Conservation (phyloP, 2,329 filamentous ascomycete species). For the Emericellopsis cladophorae region DNA sequence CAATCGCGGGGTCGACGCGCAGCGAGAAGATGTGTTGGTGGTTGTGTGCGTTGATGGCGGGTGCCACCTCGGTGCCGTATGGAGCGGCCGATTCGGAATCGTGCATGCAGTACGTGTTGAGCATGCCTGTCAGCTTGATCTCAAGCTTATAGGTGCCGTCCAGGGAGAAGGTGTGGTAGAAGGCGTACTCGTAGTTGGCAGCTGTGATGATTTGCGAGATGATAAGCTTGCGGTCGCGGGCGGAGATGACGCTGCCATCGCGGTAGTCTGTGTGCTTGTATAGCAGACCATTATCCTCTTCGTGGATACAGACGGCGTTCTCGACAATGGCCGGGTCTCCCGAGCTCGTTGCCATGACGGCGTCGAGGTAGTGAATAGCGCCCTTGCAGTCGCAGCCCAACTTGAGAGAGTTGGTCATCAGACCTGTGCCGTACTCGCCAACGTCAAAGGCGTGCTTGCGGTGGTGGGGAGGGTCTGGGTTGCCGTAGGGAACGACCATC, state of each 20-base stretch:
- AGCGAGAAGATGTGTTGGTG: constrained; percentile 70
- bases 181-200: constrained; percentile 50
- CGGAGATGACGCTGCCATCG: constrained; percentile 43
- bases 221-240: constrained; percentile 44
- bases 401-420: constrained; percentile 52
- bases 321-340: constrained; percentile 58
- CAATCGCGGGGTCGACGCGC: constrained; percentile 49
- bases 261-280: constrained; percentile 56
- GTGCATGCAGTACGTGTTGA: constrained; percentile 28
- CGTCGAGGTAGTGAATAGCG: constrained; percentile 40
- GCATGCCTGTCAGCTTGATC: constrained; percentile 30
- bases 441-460: constrained; percentile 60
- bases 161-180: constrained; percentile 23
- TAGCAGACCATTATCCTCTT: constrained; percentile 39
- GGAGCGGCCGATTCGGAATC: constrained; percentile 18
- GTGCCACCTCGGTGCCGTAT: constrained; percentile 52
- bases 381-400: constrained; percentile 61
- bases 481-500: constrained; percentile 60
- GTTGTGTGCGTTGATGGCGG: constrained; percentile 19
- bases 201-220: constrained; percentile 54
- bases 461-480: constrained; percentile 49
- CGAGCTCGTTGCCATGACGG: constrained; percentile 45
- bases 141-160: constrained; percentile 52
- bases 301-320: constrained; percentile 23
- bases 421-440: constrained; percentile 52